These are phyloP conservation scores for Heterobasidion irregulare DNA, from an alignment of 1,284 basidiomycete species.

Conservation along the genomic window DNA sequence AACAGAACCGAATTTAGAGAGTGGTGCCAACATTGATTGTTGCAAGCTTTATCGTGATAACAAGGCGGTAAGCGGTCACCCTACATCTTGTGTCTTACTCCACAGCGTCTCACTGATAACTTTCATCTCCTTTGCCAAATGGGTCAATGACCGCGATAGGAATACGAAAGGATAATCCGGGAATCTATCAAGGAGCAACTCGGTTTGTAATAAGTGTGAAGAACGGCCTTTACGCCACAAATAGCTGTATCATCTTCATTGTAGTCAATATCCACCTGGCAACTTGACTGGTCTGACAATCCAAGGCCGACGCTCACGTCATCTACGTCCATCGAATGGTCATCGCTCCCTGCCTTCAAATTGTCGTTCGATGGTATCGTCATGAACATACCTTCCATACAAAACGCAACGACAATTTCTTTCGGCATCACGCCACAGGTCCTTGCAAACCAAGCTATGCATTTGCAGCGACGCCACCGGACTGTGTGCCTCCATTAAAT, in stretches of 20 bases:
- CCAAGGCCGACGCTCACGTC: too few species aligned
- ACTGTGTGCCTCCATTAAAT: neutral
- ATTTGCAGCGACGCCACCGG: neutral
- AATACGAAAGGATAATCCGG: conserved; percentile 67
- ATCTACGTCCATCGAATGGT: too few species aligned
- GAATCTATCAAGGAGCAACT: conserved; percentile 67
- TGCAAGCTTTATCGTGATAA: conserved; percentile 94
- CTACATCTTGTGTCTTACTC: neutral
- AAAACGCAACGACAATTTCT: too few species aligned
- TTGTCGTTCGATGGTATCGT: too few species aligned
- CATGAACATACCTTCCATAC: too few species aligned
- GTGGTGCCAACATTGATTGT: conserved; percentile 96
- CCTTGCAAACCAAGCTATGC: too few species aligned
- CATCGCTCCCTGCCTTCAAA: too few species aligned
- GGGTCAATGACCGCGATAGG: conserved; percentile 22
- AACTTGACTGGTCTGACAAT: too few species aligned
- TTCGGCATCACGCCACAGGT: too few species aligned
- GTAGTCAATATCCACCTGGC: too few species aligned
- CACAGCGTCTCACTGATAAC: neutral
- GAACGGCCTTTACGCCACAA: too few species aligned
- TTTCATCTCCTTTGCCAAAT: neutral
- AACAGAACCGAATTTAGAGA: conserved; percentile 96
- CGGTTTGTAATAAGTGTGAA: conserved; percentile 37
- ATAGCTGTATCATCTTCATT: too few species aligned
- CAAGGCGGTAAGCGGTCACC: conserved; percentile 32